phyloP scores from a whole-genome alignment of 176 grass and related monocot species.

The Pontederia paniculata region DNA sequence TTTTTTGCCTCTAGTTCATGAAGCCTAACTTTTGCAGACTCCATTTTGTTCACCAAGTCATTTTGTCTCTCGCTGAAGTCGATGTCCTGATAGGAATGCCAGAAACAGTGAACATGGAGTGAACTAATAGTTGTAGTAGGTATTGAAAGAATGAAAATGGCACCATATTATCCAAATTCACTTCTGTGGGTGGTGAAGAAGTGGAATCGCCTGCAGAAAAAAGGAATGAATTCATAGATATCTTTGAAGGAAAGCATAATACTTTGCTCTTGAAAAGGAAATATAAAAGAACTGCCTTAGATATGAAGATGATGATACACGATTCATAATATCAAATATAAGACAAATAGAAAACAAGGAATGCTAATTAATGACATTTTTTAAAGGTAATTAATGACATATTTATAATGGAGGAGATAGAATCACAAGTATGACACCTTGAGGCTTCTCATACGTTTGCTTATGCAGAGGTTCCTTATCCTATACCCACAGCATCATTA shows the following conservation, averaged over 20 bases:
- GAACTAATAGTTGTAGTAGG: slow-evolving; percentile 5
- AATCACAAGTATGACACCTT: no score
- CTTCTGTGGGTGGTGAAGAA: slow-evolving; percentile 10
- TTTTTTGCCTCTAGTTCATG: slow-evolving; percentile 53
- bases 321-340: no score
- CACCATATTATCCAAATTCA: slow-evolving; percentile 23
- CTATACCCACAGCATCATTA: no score
- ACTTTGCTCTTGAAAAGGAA: not conserved
- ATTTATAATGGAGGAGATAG: no score
- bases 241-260: not conserved
- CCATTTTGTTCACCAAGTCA: slow-evolving; percentile 25
- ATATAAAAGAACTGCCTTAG: not conserved
- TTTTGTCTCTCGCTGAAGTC: slow-evolving; percentile 26
- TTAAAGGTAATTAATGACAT: no score
- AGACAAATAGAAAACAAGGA: no score
- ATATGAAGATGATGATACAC: no score
- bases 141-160: not conserved
- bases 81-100: slow-evolving; percentile 31
- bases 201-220: slow-evolving; percentile 29
- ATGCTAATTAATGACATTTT: no score
- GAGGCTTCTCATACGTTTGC: no score
- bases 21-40: slow-evolving; percentile 35
- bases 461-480: no score
- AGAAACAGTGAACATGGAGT: not conserved
- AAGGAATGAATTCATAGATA: not conserved